Evolutionary conservation across 352 stramenopile species (phyloP).

Genomic region (Pythium rhizo-oryzae): DNA sequence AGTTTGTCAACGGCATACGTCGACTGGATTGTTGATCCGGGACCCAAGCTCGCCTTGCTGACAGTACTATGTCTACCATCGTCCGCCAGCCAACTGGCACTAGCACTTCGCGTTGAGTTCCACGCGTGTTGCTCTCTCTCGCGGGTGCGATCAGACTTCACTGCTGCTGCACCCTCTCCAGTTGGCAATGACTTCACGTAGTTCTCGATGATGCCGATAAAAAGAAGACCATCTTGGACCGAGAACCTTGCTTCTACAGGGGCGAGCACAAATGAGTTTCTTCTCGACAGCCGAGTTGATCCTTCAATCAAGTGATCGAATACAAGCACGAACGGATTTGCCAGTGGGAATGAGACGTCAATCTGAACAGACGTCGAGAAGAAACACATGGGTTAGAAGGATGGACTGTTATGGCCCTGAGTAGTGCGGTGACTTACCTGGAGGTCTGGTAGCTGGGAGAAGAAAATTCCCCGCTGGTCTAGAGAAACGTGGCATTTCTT

Average conservation of each 20-base stretch:
- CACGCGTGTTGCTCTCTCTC: slow-evolving; percentile 6
- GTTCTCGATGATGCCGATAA: slow-evolving; percentile 86
- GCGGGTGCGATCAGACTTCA: slow-evolving; percentile 12
- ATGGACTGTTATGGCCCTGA: background rate
- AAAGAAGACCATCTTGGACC: slow-evolving; percentile 83
- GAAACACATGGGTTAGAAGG: background rate
- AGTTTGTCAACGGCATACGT: slow-evolving; percentile 74
- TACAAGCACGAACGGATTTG: slow-evolving; percentile 82
- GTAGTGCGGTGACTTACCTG: slow-evolving; percentile 45
- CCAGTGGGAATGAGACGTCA: slow-evolving; percentile 81
- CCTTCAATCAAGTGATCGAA: slow-evolving; percentile 84
- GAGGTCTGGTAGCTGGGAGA: slow-evolving; percentile 83
- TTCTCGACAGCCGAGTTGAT: slow-evolving; percentile 43
- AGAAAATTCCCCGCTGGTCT: slow-evolving; percentile 82
- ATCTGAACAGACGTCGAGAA: slow-evolving; percentile 44
- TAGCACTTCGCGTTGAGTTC: slow-evolving; percentile 9
- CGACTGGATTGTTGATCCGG: background rate
- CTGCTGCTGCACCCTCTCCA: background rate
- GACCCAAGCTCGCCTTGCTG: slow-evolving; percentile 21
- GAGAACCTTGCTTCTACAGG: slow-evolving; percentile 87
- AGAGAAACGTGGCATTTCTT: slow-evolving; percentile 83
- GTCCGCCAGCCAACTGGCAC: slow-evolving; percentile 10
- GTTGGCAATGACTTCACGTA: slow-evolving; percentile 52
- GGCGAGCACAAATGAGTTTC: slow-evolving; percentile 81
- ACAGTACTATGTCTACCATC: slow-evolving; percentile 17